Percentiles rank a stretch among this genome's conserved stretches.
Evolutionary conservation across 495 filamentous ascomycete genomes (phyloP).

Genomic region (Hyaloscypha bicolor): DNA sequence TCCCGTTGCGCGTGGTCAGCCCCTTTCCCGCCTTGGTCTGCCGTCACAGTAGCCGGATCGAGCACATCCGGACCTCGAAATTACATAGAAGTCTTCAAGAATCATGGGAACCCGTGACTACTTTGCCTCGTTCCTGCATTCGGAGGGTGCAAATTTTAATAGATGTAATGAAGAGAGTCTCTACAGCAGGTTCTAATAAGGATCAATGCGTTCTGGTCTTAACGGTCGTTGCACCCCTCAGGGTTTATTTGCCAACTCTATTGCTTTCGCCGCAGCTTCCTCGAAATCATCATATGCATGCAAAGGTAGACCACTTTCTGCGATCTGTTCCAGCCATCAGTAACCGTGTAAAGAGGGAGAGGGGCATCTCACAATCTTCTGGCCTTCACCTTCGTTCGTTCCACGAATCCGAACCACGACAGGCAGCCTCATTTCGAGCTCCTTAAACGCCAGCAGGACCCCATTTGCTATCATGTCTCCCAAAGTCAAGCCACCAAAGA

Average conservation of each 20-base stretch:
- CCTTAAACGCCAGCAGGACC: conserved; percentile 75
- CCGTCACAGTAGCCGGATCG: too few relatives aligned
- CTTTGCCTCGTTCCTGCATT: too few relatives aligned
- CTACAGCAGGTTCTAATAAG: too few relatives aligned
- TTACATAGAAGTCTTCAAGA: too few relatives aligned
- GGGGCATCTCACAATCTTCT: conserved; percentile 60
- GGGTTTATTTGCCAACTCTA: conserved; percentile 57
- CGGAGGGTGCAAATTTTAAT: too few relatives aligned
- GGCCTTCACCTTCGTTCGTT: conserved; percentile 77
- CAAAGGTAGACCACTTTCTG: conserved; percentile 70
- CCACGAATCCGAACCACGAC: conserved; percentile 85
- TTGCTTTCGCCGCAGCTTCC: conserved; percentile 73
- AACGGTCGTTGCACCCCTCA: too few relatives aligned
- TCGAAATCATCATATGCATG: conserved; percentile 84
- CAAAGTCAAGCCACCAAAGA: conserved; percentile 83
- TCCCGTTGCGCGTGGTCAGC: too few relatives aligned
- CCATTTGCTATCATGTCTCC: conserved; percentile 90
- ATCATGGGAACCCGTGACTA: too few relatives aligned
- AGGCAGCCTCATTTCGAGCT: conserved; percentile 68
- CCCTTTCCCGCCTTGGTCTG: too few relatives aligned
- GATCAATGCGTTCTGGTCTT: too few relatives aligned
- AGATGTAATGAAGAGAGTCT: too few relatives aligned
- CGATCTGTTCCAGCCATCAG: conserved; percentile 51
- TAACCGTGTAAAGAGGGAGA: not conserved
- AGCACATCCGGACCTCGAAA: too few relatives aligned